Evolutionary conservation across 1,139 yeast species (phyloP).

Genomic region (Pichia sorboxylosa): DNA sequence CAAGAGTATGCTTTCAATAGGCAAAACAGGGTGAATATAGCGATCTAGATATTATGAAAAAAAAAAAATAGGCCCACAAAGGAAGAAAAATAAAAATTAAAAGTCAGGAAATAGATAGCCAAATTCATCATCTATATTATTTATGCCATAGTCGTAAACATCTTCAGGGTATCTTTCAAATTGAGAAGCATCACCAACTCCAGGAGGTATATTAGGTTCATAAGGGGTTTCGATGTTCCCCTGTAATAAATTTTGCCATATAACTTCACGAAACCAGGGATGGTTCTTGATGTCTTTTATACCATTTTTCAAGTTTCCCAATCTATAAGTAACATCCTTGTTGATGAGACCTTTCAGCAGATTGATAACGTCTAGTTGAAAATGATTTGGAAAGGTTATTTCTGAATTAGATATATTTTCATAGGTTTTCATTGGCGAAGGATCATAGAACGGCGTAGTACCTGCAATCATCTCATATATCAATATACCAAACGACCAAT

Average conservation of each 20-base stretch:
- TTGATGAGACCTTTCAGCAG: conserved; percentile 39
- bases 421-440: conserved; percentile 52
- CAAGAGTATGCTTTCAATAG: too few species aligned
- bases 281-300: conserved; percentile 46
- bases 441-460: conserved; percentile 50
- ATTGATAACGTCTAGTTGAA: conserved; percentile 42
- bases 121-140: conserved; percentile 36
- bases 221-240: conserved; percentile 54
- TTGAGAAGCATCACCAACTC: conserved; percentile 53
- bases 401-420: conserved; percentile 46
- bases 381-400: conserved; percentile 37
- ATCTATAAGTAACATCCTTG: conserved; percentile 43
- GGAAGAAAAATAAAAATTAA: too few species aligned
- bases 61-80: too few species aligned
- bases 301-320: conserved; percentile 48
- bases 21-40: too few species aligned
- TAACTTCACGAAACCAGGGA: conserved; percentile 49
- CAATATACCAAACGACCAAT: conserved; percentile 55
- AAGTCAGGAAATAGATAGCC: conserved; percentile 41
- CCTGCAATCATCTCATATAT: conserved; percentile 55
- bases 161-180: conserved; percentile 51
- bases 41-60: too few species aligned
- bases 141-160: conserved; percentile 38
- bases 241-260: conserved; percentile 46
- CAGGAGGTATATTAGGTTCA: conserved; percentile 52